phyloP scores from a whole-genome alignment of 73 alveolate genomes.

The Paramecium bursaria region DNA sequence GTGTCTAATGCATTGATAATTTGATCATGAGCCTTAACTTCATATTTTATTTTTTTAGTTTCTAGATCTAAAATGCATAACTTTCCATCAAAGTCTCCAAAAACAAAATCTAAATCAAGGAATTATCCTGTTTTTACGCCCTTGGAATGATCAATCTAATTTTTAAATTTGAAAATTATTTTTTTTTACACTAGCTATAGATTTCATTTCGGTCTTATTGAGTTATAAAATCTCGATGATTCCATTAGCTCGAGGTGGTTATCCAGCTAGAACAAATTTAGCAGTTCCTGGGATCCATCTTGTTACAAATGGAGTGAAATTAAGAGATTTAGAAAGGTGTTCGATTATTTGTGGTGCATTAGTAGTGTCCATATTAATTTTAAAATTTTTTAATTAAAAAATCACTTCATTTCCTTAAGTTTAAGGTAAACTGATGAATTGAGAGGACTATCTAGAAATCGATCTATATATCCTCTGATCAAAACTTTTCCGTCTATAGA shows the following conservation, averaged over 20 bases:
- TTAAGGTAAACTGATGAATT: conserved; percentile 13
- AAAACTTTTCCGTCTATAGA: conserved; percentile 29
- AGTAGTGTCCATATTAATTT: conserved; percentile 89
- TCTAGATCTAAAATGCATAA: conserved; percentile 92
- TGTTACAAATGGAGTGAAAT: conserved; percentile 92
- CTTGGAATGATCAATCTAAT: conserved; percentile 79
- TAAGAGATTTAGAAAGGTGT: conserved; percentile 82
- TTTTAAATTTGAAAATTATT: conserved; percentile 51
- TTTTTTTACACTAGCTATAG: conserved; percentile 72
- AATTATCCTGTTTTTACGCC: conserved; percentile 92
- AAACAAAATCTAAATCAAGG: conserved; percentile 90
- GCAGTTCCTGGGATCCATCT: conserved; percentile 98
- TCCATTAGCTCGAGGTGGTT: conserved; percentile 98
- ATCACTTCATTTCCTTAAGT: conserved; percentile 47
- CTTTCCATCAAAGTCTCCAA: conserved; percentile 98
- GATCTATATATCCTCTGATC: conserved; percentile 3
- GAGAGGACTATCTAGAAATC: conserved; percentile 40
- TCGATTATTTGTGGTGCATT: conserved; percentile 97
- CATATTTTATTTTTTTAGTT: conserved; percentile 81
- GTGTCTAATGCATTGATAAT: conserved; percentile 97
- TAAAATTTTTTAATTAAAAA: background rate
- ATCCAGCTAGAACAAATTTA: conserved; percentile 94
- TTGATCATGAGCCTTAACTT: conserved; percentile 96
- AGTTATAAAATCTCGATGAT: conserved; percentile 93
- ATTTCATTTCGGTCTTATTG: conserved; percentile 73